Base-by-base conservation (phyloP, 2,329 filamentous ascomycete species). In the Fonsecaea pedrosoi region DNA sequence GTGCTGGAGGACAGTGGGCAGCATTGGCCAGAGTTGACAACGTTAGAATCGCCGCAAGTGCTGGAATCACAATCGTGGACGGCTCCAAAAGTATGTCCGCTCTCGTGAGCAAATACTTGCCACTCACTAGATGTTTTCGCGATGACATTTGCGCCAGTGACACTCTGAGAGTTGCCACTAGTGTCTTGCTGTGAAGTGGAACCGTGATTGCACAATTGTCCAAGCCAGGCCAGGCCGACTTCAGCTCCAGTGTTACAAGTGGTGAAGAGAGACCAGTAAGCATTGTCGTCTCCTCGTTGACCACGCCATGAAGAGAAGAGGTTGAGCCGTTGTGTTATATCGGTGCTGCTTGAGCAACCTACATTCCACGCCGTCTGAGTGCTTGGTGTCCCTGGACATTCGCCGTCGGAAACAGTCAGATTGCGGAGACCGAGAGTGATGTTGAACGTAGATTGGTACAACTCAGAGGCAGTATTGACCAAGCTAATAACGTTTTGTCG, bases 91-190 rank as follows among this genome's bases (percentile, higher is more conserved):
- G 93, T 98, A 78, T 98, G 94, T 0, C 94, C 94, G 2, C 90
- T 89, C 79, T 98, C 94, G 77, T 98, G 94, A 35, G 94, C 94
- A 78, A 98, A 92, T 66, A 98, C 91, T 77, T 97, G 93, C 94
- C 94, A 98, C 76, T 97, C 94, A 2, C 88, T 90, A 25, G 86
- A 84, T 0, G 92, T 96, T 70, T 88, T 88, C 32, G 95, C 89
- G 25, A 99, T 92, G 0, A 99, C 92, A 75, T 97, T 98, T 68
- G 94, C 89, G 37, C 92, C 91, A 21, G 91, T 89, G 35, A 96
- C 90, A 0, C 89, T 92, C 78, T 95, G 91, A 68, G 79, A 80
- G 38, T 77, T 77, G 2, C 82, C 81, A 34, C 82, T 82, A 32
- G 79, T 78, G 12, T 75, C 80, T 50, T 84, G 80, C 21, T 87